Base-by-base conservation (phyloP, 768 basidiomycete species). In the Stropharia rugosoannulata region DNA sequence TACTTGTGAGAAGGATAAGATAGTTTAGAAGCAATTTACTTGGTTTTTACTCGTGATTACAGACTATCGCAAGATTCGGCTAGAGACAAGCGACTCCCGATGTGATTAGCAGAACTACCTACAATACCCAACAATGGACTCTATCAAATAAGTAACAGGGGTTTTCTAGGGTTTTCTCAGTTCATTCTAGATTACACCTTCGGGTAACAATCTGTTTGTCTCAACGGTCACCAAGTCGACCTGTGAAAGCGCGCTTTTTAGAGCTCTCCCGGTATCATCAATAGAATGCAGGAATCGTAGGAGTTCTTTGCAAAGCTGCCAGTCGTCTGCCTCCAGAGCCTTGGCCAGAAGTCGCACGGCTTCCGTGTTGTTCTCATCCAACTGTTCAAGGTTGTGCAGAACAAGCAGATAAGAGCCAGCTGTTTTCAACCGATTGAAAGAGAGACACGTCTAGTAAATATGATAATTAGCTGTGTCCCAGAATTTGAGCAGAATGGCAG, bases 351-450 rank as follows among this genome's bases (percentile, higher is more conserved):
- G 76, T 37, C 92, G 82, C 22, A 93, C 81, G 3, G 89, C 93
- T 63, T 98, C 93, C 36, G 79, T 80, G 64, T 85, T 84, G 63
- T 83, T 73, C 66, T 90, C 88, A 60, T 94, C 90, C 48, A 93
- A 75, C 58, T 94, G 92, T 66, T 98, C 95, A 50, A 98, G 80
- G 62, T 90, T 95, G 66, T 98, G 95, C 49, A 99, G 74, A 2
- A 98, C 94, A 27, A 99, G 80, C 9, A 99, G 80, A 71, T 98
- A 98, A 6, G 93, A 95, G 18, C 89, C 86, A 0, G 96, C 96
- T 3, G 93, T 95, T 66, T 90, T 89, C 60, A 97, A 76, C 5
- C 87, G 82, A 29, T 85, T 81, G 7, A 85, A 80, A 1, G 75
- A 68, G 36, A 96, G 76, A 67, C 95, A 97, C 18, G 80, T 81